Evolutionary conservation across 768 basidiomycete genomes (phyloP), one percentile per base, ranked within the genome.

Genomic region (Sporobolomyces roseus): DNA sequence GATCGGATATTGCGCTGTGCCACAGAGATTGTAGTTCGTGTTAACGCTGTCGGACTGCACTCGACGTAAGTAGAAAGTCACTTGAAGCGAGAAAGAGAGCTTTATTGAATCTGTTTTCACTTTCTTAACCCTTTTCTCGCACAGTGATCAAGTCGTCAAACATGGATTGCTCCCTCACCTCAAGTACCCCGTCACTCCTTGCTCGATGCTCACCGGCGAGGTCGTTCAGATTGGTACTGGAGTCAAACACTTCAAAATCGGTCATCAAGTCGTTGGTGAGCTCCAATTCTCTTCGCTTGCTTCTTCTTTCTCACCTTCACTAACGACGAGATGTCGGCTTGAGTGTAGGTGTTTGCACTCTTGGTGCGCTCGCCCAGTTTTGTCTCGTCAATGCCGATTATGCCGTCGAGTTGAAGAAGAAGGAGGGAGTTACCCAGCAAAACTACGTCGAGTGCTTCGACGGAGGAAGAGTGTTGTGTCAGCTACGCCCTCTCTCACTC

Each of bases 111-210:
- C 38, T 41, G 9, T 41, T 17, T 41, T 41, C 38, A n/a, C n/a
- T n/a, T 41, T 41, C 38, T 41, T 17, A 17, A 9, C 38, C 17
- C 17, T 17, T 41, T 41, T 41, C 38, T 41, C 38, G 9, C 10
- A 41, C 29, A 58, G 56, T 16, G 38, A 58, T 35, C 10, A 29
- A 25, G 30, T 58, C 25, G 19, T 19, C 7, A 58, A 58, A 19
- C 43, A 58, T 35, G n/a, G 12, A 9, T 25, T 58, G 25, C 56
- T 58, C 41, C 41, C 56, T 14, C 56, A 58, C 27, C 27, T 58
- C 38, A 58, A 45, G 41, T 58, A 58, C 56, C 56, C 56, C 10
- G 29, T 58, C 41, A 45, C 56, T 27, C 56, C 56, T 32, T 38
- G 56, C 16, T 58, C 56, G 6, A 5, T 21, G 4, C 27, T 27